Evolutionary conservation across 1,139 yeast genomes (phyloP), one percentile per base, ranked within the genome.

Genomic region (Ogataea hybrid): DNA sequence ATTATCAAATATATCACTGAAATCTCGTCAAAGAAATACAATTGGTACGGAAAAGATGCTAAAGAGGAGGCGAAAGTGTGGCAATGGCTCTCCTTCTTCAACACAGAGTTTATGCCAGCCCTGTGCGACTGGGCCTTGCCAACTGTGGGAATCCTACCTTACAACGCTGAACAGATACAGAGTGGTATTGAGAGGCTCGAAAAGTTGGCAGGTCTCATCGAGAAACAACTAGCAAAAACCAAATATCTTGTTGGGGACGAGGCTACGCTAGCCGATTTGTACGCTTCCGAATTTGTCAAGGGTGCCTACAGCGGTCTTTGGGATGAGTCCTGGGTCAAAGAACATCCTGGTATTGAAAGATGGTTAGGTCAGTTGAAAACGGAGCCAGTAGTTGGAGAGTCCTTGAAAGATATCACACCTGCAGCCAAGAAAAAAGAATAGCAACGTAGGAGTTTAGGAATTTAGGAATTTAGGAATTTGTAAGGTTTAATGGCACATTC

Each of bases 311-410:
- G 65, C 44, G 39, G 49, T 57, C 57, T 70, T 46, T 70, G 65
- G 62, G 78, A 74, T 51, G 47, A 62, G 36, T 69, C 66, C 51
- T 72, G 75, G 72, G 68, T 73, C 65, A 61, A 64, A 52, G 44
- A 63, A 41, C 61, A 67, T 64, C 77, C 79, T 41, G 63, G 32
- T 7, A 30, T 37, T 17, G 10, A 10, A 3, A 15, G 28, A 25
- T 37, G 40, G 40, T 5, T 37, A 16, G 23, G n/a, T 5, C 16
- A 9, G 8, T 3, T 35, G 28, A 21, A 35, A 25, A 10, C 8
- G 10, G 32, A 35, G 8, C 27, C 31, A 10, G 23, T 35, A 7
- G 38, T 35, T 10, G 38, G 38, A 3, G 32, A 27, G 15, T 9
- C 10, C 11, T 7, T 35, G 11, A 29, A 36, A 11, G 34, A 5